Conservation (phyloP, 495 filamentous ascomycete species). For the Penicillium silybi region DNA sequence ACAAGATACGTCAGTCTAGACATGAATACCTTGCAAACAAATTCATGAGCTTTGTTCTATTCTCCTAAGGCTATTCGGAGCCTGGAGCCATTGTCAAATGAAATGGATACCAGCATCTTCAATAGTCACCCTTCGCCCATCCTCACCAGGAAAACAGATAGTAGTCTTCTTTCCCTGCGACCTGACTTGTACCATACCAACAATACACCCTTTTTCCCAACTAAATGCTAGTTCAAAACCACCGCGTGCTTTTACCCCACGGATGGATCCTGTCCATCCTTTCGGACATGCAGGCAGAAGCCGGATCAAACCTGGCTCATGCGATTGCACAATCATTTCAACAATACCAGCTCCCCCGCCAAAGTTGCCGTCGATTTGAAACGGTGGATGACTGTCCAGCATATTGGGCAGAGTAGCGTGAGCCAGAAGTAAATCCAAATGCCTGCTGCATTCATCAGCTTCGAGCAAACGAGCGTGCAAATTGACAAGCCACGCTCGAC, state of each 20-base stretch:
- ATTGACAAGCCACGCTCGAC: constrained; percentile 46
- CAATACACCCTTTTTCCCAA: constrained; percentile 27
- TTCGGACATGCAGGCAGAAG: constrained; percentile 42
- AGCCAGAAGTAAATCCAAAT: constrained; percentile 35
- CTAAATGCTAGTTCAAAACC: constrained; percentile 37
- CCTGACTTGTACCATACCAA: constrained; percentile 15
- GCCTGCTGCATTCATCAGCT: constrained; percentile 29
- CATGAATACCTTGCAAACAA: neutral
- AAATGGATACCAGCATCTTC: constrained; percentile 3
- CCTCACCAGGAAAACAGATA: constrained; percentile 19
- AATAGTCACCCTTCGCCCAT: constrained; percentile 12
- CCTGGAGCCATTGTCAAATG: neutral
- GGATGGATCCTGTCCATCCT: constrained; percentile 33
- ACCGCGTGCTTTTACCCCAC: constrained; percentile 39
- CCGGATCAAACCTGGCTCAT: constrained; percentile 38
- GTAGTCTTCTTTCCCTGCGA: constrained; percentile 12
- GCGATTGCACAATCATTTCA: constrained; percentile 51
- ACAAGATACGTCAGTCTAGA: neutral
- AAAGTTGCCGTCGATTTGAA: constrained; percentile 55
- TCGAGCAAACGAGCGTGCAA: constrained; percentile 30
- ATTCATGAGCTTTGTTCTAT: neutral
- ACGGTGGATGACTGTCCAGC: constrained; percentile 40
- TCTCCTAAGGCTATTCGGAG: neutral
- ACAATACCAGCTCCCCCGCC: constrained; percentile 44
- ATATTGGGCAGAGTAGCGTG: constrained; percentile 39